Percentiles rank a stretch among this genome's conserved stretches.
Evolutionary conservation across 78 protist genomes (phyloP).

Genomic region (Mastigamoeba balamuthi): DNA sequence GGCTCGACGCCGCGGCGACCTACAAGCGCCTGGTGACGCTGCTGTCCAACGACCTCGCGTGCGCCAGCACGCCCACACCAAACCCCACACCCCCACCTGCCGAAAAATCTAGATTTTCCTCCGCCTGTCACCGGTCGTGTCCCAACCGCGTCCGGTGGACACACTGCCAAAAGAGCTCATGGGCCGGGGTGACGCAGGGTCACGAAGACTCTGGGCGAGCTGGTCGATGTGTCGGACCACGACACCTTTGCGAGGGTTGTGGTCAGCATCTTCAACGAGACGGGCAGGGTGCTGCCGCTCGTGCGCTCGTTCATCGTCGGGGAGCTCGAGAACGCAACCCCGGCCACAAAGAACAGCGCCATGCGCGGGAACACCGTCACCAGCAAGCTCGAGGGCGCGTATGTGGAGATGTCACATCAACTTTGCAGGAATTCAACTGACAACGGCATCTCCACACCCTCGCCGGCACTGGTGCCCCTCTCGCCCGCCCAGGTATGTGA

Average conservation of each 20-base stretch:
- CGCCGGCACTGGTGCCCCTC: no score
- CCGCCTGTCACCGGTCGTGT: no score
- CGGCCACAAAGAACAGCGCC: slow-evolving; percentile 30
- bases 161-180: no score
- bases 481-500: no score
- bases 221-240: slow-evolving; percentile 34
- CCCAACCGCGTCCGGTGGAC: no score
- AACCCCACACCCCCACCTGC: neutral
- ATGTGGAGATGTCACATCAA: neutral
- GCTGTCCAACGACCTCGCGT: neutral
- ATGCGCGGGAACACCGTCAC: slow-evolving; percentile 38
- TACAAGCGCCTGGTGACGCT: neutral
- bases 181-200: no score
- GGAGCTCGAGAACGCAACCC: slow-evolving; percentile 15
- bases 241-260: slow-evolving; percentile 32
- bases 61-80: neutral
- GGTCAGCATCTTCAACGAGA: slow-evolving; percentile 25
- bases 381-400: slow-evolving; percentile 48
- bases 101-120: no score
- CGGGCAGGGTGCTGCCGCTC: slow-evolving; percentile 35
- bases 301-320: slow-evolving; percentile 20
- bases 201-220: slow-evolving; percentile 25
- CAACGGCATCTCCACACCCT: no score
- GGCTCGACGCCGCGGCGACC: neutral
- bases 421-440: neutral